Evolutionary conservation across 2,329 filamentous ascomycete genomes (phyloP), one percentile per base, ranked within the genome.

Genomic region (Cladophialophora chaetospira): DNA sequence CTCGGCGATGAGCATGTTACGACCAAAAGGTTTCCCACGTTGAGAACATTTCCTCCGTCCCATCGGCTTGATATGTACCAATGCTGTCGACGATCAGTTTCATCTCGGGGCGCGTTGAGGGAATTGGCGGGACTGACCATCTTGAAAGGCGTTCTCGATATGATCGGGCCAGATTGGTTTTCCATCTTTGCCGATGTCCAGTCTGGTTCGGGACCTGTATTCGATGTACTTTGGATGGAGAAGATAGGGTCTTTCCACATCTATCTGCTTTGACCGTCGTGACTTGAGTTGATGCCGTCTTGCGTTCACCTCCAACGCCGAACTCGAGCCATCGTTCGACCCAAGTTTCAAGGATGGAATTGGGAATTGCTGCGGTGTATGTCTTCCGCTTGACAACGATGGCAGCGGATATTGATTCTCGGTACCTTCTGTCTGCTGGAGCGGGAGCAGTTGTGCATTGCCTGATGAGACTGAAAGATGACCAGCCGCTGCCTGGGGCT

Each of bases 1-100:
- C 63, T 83, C 77, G 19, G 82, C 77, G 58, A 86, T 84, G 43
- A 85, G 71, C 68, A 86, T 83, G 65, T 86, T 86, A 35, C 83
- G 79, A 23, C 83, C 83, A 61, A 79, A 78, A 15, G 76, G 77
- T 66, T 81, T 80, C 43, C 78, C 79, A 54, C 80, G 70, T 62
- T 76, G 72, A 19, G 74, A 75, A 69, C 72, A 73, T 68, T 85
- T 83, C 63, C 75, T 75, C 21, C 81, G 76, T 10, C 83, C 83
- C 77, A 84, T 83, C 1, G 82, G 82, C 49, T 78, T 73, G 58
- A 77, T 82, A 66, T 77, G 80, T 62, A 77, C 76, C 13, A 85
- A 76, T 17, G 82, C 75, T 73, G 70, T 67, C 56, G 13, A 36
- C 23, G 10, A 48, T 58, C 21, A 61, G 50, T 17, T 19, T 25